Evolutionary conservation across 148 eudicot genomes (phyloP).

Genomic region (Oxyria digyna): DNA sequence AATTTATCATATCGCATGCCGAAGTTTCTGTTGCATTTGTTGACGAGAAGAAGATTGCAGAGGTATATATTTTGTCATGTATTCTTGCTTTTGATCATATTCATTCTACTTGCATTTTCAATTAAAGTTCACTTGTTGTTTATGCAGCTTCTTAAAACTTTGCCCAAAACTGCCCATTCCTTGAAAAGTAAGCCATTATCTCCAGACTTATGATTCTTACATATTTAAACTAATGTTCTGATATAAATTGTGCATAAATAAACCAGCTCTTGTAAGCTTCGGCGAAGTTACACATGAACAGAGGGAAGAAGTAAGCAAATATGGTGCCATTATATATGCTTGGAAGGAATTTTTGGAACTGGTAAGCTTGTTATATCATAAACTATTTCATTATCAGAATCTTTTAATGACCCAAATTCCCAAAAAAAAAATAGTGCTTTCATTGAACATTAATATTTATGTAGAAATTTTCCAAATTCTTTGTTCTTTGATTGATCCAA

Average conservation of each 20-base stretch:
- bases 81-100: neutral
- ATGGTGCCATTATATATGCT: constrained; percentile 49
- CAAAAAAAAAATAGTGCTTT: too few species aligned
- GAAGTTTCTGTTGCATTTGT: constrained; percentile 80
- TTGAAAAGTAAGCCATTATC: constrained; percentile 58
- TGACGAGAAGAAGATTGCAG: constrained; percentile 88
- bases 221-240: too few species aligned
- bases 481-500: too few species aligned
- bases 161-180: constrained; percentile 44
- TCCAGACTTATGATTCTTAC: too few species aligned
- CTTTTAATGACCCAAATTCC: too few species aligned
- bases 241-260: neutral
- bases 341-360: constrained; percentile 86
- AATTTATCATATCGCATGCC: constrained; percentile 79
- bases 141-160: constrained; percentile 75
- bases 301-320: constrained; percentile 53
- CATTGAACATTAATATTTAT: too few species aligned
- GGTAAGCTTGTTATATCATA: constrained; percentile 15
- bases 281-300: constrained; percentile 65
- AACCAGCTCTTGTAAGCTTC: constrained; percentile 88
- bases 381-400: too few species aligned
- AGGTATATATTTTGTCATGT: constrained; percentile 40
- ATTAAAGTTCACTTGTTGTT: neutral
- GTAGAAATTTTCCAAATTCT: too few species aligned
- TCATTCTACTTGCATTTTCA: too few species aligned